These are phyloP conservation scores for Amaranthus tricolor DNA, from an alignment of 179 eudicot species.

Conservation along the genomic window DNA sequence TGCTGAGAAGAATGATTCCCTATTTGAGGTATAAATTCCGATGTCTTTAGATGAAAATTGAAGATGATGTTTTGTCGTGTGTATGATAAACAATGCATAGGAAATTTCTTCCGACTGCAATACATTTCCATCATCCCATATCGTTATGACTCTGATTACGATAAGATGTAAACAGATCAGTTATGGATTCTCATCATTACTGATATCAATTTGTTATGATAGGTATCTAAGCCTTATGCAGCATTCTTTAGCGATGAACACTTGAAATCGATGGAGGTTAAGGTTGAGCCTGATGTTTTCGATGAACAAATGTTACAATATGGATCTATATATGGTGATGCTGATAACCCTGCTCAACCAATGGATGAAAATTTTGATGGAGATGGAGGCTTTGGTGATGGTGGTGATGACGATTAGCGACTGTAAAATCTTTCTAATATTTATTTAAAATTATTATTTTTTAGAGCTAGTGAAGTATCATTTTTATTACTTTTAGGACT, in stretches of 20 bases:
- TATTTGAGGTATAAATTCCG: constrained; percentile 51
- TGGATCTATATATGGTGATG: constrained; percentile 30
- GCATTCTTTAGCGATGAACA: constrained; percentile 55
- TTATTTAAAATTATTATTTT: no score
- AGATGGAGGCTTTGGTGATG: constrained; percentile 44
- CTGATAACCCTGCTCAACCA: constrained; percentile 35
- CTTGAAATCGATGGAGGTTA: constrained; percentile 48
- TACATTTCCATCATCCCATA: background rate
- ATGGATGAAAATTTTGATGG: constrained; percentile 39
- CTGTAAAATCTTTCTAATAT: background rate
- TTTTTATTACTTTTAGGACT: no score
- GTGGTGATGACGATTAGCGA: constrained; percentile 53
- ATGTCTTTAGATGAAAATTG: no score
- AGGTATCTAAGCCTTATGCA: constrained; percentile 79
- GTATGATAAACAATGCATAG: no score
- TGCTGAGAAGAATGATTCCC: constrained; percentile 57
- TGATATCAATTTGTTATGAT: constrained; percentile 13
- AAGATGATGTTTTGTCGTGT: background rate
- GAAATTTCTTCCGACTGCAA: background rate
- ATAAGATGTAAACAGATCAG: no score
- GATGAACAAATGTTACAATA: constrained; percentile 30
- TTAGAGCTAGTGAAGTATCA: no score
- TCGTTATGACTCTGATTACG: background rate
- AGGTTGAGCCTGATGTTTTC: background rate
- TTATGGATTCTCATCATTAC: background rate